Evolutionary conservation across 1,139 yeast genomes (phyloP), one percentile per base, ranked within the genome.

Genomic region (Candida sp.): DNA sequence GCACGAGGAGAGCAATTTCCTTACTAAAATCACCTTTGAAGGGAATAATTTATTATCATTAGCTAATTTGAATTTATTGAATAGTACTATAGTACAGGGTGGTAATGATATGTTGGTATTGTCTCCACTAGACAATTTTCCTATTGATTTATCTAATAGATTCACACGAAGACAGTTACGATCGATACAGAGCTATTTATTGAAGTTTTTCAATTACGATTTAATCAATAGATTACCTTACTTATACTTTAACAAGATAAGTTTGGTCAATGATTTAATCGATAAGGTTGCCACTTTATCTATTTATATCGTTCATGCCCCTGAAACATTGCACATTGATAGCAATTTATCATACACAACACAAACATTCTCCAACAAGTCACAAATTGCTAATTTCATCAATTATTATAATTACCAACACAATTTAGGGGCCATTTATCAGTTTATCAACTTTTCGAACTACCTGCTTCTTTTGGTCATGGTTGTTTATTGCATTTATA

Each of bases 201-300:
- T 64, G 41, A 57, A 57, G 35, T 49, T 53, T 39, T 46, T 70
- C 38, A 70, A 69, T 46, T 63, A 59, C 43, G 59, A 60, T 38
- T 45, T 60, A 37, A 51, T 54, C 30, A 46, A 44, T 23, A 49
- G 52, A 22, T 42, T 55, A 12, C 50, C 64, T 15, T 53, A 57
- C 11, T 49, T 68, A 19, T 66, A 61, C 43, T 61, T 81, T 22
- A 70, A 76, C 33, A 72, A 77, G 2, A 54, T 79, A 2, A 55
- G 60, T 34, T 70, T 71, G 43, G 64, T 70, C 8, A 80, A 82
- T 53, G 84, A 83, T 21, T 52, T 79, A 8, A 66, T 81, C 9
- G 64, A 65, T 42, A 62, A 70, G 36, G 84, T 84, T 0, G 61
- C 66, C 21, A 56, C 66, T 1, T 39, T 81, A 9, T 68, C 72